Evolutionary conservation across 2,329 filamentous ascomycete species (phyloP), one percentile per base, ranked within the genome.

Genomic region (Pyrenophora seminiperda): DNA sequence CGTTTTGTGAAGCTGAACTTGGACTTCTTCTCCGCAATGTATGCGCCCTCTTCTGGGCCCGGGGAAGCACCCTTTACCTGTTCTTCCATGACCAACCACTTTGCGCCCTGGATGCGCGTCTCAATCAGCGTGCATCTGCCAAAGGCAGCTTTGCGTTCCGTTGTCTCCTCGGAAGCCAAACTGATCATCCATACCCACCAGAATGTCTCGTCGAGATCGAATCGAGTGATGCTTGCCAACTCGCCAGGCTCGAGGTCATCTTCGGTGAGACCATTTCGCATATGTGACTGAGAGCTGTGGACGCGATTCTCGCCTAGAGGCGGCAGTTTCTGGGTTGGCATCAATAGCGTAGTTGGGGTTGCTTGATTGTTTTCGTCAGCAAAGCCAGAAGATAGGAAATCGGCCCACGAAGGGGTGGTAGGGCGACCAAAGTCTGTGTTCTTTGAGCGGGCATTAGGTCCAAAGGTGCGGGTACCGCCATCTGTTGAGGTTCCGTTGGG

Each of bases 161-260:
- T 75, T 0, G 92, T 89, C 75, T 99, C 94, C 66, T 99, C 94
- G 0, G 86, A 89, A 1, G 93, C 91, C 65, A 99, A 77, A 79
- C 93, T 97, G 62, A 86, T 95, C 81, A 99, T 97, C 94, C 94
- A 99, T 3, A 97, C 94, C 93, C 94, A 97, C 94, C 94, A 99
- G 73, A 99, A 99, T 1, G 91, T 88, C 71, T 97, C 93, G 63
- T 99, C 94, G 4, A 99, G 80, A 56, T 94, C 87, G 49, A 97
- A 83, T 30, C 83, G 83, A 18, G 84, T 89, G 67, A 99, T 96
- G 69, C 91, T 97, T 22, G 94, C 94, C 49, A 99, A 81, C 79
- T 99, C 94, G 42, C 91, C 94, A 0, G 93, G 94, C 58, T 97
- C 91, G 0, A 97, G 79, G 32, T 84, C 79, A 19, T 90, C 79